phyloP scores from a whole-genome alignment of 495 filamentous ascomycete genomes.

The Melanomma pulvis-pyrius region DNA sequence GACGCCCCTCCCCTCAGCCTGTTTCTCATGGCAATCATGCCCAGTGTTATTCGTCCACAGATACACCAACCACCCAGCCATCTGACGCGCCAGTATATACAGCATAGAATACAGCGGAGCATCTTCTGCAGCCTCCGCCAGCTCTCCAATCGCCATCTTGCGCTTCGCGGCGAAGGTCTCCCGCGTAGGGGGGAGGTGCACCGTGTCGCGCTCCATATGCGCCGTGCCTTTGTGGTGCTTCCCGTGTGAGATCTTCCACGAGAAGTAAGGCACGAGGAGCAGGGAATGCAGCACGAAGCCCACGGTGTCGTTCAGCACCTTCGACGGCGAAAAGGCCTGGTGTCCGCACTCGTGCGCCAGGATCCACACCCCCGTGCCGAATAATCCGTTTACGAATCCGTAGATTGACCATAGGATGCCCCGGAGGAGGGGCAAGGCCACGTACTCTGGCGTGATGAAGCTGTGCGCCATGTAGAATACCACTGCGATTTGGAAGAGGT shows the following conservation, averaged over 20 bases:
- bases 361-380: constrained; percentile 79
- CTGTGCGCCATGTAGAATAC: constrained; percentile 68
- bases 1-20: constrained; percentile 66
- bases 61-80: constrained; percentile 87
- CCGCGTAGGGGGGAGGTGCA: constrained; percentile 85
- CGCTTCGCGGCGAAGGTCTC: constrained; percentile 69
- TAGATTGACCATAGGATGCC: constrained; percentile 63
- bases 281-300: constrained; percentile 67
- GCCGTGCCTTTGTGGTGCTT: constrained; percentile 86
- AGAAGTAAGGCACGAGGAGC: constrained; percentile 70
- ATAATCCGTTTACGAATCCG: constrained; percentile 71
- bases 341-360: constrained; percentile 86
- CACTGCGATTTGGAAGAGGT: constrained; percentile 60
- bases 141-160: constrained; percentile 70
- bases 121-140: constrained; percentile 87
- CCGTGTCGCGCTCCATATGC: constrained; percentile 93
- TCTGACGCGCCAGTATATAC: constrained; percentile 76
- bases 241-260: constrained; percentile 72
- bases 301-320: constrained; percentile 62
- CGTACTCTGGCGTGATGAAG: constrained; percentile 59
- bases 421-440: constrained; percentile 55
- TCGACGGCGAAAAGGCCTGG: constrained; percentile 64
- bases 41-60: constrained; percentile 83
- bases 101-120: constrained; percentile 78
- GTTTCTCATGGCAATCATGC: constrained; percentile 82